Percentiles rank a stretch among this genome's conserved stretches.
These are phyloP conservation scores for Sporothrix dimorphospora DNA, from an alignment of 2,329 filamentous ascomycete species.

Conservation along the genomic window DNA sequence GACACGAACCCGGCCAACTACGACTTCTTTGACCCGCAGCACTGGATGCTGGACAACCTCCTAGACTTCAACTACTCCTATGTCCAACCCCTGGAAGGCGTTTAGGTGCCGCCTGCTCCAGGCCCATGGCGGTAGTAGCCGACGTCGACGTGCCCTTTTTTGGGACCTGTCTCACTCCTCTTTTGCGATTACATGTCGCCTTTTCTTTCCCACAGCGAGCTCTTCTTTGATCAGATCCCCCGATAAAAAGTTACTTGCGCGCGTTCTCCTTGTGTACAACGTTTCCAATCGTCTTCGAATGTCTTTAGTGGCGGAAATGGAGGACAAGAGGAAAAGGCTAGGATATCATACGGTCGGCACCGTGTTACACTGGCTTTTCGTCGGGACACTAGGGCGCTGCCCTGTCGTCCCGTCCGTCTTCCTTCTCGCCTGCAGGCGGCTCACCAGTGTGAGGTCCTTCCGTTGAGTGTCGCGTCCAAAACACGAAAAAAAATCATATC, in stretches of 20 bases:
- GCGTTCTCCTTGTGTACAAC: constrained; percentile 4
- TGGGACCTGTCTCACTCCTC: neutral
- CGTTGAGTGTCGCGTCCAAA: neutral
- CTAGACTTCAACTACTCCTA: constrained; percentile 75
- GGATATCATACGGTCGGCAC: no score
- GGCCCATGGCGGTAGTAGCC: neutral
- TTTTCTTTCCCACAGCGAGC: neutral
- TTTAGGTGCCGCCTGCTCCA: constrained; percentile 33
- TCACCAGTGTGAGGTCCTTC: neutral
- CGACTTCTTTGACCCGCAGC: constrained; percentile 88
- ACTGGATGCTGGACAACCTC: constrained; percentile 89
- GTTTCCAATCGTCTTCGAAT: neutral
- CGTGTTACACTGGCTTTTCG: neutral
- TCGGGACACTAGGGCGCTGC: neutral
- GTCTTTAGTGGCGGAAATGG: neutral
- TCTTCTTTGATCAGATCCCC: constrained; percentile 13
- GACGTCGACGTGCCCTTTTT: neutral
- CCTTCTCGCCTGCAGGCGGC: neutral
- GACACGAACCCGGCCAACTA: constrained; percentile 61
- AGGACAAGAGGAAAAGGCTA: neutral
- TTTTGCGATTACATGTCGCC: neutral
- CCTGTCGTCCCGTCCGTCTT: neutral
- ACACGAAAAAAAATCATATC: neutral
- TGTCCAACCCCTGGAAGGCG: constrained; percentile 57
- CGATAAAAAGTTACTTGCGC: constrained; percentile 8